phyloP scores from a whole-genome alignment of 768 basidiomycete species.

The Amanita inopinata region DNA sequence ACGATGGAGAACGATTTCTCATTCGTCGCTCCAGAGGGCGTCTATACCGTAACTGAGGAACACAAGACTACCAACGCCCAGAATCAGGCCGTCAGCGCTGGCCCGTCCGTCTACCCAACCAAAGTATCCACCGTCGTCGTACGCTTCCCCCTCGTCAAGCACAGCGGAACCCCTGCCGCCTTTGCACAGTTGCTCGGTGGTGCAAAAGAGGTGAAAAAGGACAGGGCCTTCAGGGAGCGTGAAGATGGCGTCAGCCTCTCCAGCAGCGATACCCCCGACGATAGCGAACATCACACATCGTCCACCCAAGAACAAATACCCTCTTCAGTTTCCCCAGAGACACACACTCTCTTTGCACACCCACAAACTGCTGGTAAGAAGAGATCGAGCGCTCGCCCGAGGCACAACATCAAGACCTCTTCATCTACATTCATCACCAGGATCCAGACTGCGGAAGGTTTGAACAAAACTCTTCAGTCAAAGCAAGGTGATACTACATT shows the following conservation, averaged over 20 bases:
- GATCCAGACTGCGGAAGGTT: slow-evolving; percentile 71
- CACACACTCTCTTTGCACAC: slow-evolving; percentile 55
- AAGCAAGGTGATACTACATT: slow-evolving; percentile 83
- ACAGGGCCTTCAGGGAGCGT: slow-evolving; percentile 36
- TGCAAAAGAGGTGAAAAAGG: slow-evolving; percentile 49
- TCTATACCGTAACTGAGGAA: slow-evolving; percentile 83
- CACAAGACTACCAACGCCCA: slow-evolving; percentile 54
- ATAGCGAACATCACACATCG: slow-evolving; percentile 32
- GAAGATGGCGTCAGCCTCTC: slow-evolving; percentile 69
- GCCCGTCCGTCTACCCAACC: slow-evolving; percentile 42
- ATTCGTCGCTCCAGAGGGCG: slow-evolving; percentile 84
- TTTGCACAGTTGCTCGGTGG: slow-evolving; percentile 61
- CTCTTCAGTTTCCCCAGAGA: slow-evolving; percentile 29
- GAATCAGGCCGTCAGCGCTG: slow-evolving; percentile 27
- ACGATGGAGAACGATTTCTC: slow-evolving; percentile 81
- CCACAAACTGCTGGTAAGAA: slow-evolving; percentile 45
- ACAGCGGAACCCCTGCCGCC: slow-evolving; percentile 41
- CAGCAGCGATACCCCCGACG: slow-evolving; percentile 74
- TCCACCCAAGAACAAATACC: slow-evolving; percentile 31
- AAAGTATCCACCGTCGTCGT: slow-evolving; percentile 53
- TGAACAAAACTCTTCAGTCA: slow-evolving; percentile 58
- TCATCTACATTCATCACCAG: slow-evolving; percentile 90
- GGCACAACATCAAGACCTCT: slow-evolving; percentile 83
- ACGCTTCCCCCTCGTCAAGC: slow-evolving; percentile 50
- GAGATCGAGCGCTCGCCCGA: slow-evolving; percentile 59